Base-by-base conservation (phyloP, 2,329 filamentous ascomycete species). In the Teratosphaeria gauchensis region DNA sequence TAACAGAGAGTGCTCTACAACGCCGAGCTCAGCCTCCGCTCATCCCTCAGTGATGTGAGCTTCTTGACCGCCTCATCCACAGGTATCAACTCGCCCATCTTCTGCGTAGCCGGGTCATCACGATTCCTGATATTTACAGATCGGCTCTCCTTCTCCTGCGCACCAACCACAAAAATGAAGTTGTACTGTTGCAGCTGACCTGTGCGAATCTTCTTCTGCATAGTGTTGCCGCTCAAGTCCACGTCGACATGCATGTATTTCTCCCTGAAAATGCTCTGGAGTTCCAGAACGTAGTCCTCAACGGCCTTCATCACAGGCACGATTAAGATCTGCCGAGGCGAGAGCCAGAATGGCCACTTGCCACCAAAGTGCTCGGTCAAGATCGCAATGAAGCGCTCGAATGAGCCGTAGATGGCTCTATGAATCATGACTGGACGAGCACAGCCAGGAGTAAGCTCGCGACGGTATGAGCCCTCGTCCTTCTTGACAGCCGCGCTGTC, bases 271-370 rank as follows among this genome's bases (percentile, higher is more conserved):
- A 86, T 77, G 60, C 75, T 73, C 68, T 88, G 84, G 6, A 92
- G 84, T 73, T 92, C 88, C 70, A 85, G 79, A 63, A 88, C 88
- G 72, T 94, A 91, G 69, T 86, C 84, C 68, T 84, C 82, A 66
- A 82, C 86, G 53, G 82, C 80, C 55, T 86, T 85, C 75, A 88
- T 88, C 61, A 90, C 88, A 8, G 89, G 89, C 62, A 92, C 85
- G 63, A 94, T 83, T 66, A 88, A 80, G 63, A 94, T 84, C 74
- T 94, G 89, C 56, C 89, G 83, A n/a, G 89, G 89, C 66, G 85
- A 89, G 62, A 94, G 77, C 89, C 89, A 94, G 80, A 92, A 90
- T 1, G 89, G 89, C 89, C 89, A 94, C 77, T 91, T 91, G 67
- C 89, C 89, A 57, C 82, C 89, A 71, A 90, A 92, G 75, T 92